Conservation (phyloP, 768 basidiomycete species). For the Chiua virens region DNA sequence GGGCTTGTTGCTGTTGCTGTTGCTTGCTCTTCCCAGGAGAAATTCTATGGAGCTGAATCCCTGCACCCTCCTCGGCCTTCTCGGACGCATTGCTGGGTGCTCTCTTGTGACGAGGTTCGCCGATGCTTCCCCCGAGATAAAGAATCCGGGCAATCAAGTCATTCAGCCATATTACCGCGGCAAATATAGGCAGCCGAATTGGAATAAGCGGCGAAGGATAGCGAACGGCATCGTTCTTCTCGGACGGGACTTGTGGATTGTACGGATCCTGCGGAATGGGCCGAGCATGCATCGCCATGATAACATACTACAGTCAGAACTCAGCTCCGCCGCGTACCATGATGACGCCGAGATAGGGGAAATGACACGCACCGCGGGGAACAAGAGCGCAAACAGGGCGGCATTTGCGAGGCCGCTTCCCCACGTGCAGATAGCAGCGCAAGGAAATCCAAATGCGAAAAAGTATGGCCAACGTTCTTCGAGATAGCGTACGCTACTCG, state of each 20-base stretch:
- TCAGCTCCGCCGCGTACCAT: conserved; percentile 4
- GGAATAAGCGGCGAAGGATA: conserved; percentile 81
- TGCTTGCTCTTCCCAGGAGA: conserved; percentile 7
- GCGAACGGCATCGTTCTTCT: conserved; percentile 42
- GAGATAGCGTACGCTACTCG: conserved; percentile 66
- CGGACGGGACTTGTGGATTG: conserved; percentile 45
- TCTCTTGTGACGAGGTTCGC: conserved; percentile 23
- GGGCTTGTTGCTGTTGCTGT: conserved; percentile 13
- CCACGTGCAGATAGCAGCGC: conserved; percentile 70
- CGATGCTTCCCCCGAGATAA: conserved; percentile 48
- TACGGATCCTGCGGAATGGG: conserved; percentile 79
- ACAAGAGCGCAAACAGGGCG: conserved; percentile 80
- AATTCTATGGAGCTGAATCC: conserved; percentile 26
- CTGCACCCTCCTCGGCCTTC: conserved; percentile 61
- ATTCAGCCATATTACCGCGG: conserved; percentile 70
- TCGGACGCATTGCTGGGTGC: conserved; percentile 52
- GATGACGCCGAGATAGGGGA: neutral
- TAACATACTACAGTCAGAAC: conserved; percentile 61
- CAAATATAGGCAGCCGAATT: conserved; percentile 77
- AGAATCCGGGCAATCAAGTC: conserved; percentile 64
- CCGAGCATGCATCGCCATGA: conserved; percentile 77
- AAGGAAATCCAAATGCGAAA: conserved; percentile 81
- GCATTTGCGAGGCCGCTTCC: conserved; percentile 76
- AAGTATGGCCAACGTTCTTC: conserved; percentile 93
- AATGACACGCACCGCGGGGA: conserved; percentile 60